Conservation (phyloP, 805 yeast genomes). For the Ogataea dorogensis region DNA sequence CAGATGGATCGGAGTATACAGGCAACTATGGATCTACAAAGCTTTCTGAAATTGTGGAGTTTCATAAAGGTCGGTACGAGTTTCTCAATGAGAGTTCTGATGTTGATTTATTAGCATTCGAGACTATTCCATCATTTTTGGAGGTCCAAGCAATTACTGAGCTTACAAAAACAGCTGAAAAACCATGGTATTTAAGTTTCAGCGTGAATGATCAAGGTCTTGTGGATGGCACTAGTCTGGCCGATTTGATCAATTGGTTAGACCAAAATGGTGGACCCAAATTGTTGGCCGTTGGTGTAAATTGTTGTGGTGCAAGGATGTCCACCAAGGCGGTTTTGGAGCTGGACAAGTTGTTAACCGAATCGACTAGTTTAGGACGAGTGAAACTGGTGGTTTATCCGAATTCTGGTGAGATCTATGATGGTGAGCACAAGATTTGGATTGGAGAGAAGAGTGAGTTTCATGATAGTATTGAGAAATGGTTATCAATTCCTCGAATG, state of each 20-base stretch:
- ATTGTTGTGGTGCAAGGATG: slow-evolving; percentile 54
- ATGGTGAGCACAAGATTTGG: slow-evolving; percentile 47
- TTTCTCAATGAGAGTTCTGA: slow-evolving; percentile 38
- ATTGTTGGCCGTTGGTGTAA: slow-evolving; percentile 57
- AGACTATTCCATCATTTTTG: slow-evolving; percentile 63
- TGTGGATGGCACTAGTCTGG: slow-evolving; percentile 51
- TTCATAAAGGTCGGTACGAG: slow-evolving; percentile 49
- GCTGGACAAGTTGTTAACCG: slow-evolving; percentile 16
- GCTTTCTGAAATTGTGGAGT: slow-evolving; percentile 40
- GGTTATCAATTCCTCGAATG: slow-evolving; percentile 40
- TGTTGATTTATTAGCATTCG: slow-evolving; percentile 62
- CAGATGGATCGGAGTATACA: slow-evolving; percentile 70
- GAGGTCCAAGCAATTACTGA: slow-evolving; percentile 51
- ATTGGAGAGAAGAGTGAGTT: slow-evolving; percentile 31
- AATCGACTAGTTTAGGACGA: slow-evolving; percentile 13
- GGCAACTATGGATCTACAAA: slow-evolving; percentile 56
- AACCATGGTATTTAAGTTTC: slow-evolving; percentile 31
- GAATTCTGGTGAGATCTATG: slow-evolving; percentile 70
- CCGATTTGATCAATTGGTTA: slow-evolving; percentile 30
- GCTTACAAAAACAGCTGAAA: slow-evolving; percentile 16
- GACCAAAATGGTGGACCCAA: slow-evolving; percentile 21
- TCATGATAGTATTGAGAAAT: slow-evolving; percentile 37
- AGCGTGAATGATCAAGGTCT: slow-evolving; percentile 40
- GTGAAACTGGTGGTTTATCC: slow-evolving; percentile 62
- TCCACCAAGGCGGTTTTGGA: slow-evolving; percentile 41